Percentiles rank a stretch among this genome's conserved stretches.
These are phyloP conservation scores for Tricholoma terreum DNA, from an alignment of 768 basidiomycete genomes.

Conservation along the genomic window DNA sequence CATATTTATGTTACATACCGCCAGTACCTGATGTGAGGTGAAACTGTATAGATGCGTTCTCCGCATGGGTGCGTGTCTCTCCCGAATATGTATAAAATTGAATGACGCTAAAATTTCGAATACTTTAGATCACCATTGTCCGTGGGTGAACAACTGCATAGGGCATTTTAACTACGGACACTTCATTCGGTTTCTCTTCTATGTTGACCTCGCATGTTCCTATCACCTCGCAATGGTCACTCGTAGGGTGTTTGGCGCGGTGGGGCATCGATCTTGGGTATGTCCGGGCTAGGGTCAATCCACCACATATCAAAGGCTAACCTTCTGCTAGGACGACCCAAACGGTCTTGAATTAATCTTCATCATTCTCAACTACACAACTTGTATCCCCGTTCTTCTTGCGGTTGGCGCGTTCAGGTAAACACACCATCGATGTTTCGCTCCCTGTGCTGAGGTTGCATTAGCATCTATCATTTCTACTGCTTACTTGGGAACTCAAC, in stretches of 20 bases:
- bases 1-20: neutral
- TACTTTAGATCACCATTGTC: conserved; percentile 78
- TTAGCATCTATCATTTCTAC: conserved; percentile 84
- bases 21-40: conserved; percentile 7
- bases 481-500: conserved; percentile 78
- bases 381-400: conserved; percentile 82
- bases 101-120: conserved; percentile 4
- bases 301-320: neutral
- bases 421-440: conserved; percentile 4
- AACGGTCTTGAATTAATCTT: conserved; percentile 70
- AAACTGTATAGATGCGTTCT: conserved; percentile 62
- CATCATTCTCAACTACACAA: conserved; percentile 83
- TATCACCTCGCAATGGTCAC: conserved; percentile 89
- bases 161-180: conserved; percentile 89
- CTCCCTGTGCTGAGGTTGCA: neutral
- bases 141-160: conserved; percentile 94
- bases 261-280: conserved; percentile 52
- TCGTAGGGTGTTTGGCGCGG: conserved; percentile 50
- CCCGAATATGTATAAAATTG: neutral
- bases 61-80: conserved; percentile 71
- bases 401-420: conserved; percentile 91
- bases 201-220: conserved; percentile 83
- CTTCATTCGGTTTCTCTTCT: conserved; percentile 90
- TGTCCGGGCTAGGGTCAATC: conserved; percentile 12
- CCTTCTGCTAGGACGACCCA: conserved; percentile 56